A percentile compares a stretch with the other conserved stretches of the same genome.
Evolutionary conservation across 805 yeast genomes (phyloP).

Genomic region (Yarrowia sp.): DNA sequence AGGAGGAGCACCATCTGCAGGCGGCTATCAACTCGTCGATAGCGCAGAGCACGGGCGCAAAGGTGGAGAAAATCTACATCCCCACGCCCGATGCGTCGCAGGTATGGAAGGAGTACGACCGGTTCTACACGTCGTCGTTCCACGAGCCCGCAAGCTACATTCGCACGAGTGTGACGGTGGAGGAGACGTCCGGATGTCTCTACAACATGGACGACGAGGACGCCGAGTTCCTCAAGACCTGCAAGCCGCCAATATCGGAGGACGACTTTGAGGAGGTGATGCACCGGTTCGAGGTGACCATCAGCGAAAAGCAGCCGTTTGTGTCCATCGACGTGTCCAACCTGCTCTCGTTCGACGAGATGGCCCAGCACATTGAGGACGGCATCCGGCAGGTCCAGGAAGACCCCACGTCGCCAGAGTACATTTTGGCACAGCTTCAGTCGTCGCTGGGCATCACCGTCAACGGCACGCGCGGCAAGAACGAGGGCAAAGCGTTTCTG

Average conservation of each 20-base stretch:
- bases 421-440: conserved; percentile 34
- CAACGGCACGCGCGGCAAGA: conserved; percentile 20
- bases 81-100: conserved; percentile 96
- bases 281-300: conserved; percentile 68
- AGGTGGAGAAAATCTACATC: conserved; percentile 63
- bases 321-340: conserved; percentile 79
- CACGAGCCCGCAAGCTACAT: conserved; percentile 75
- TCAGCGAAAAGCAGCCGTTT: conserved; percentile 84
- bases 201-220: conserved; percentile 91
- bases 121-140: conserved; percentile 68
- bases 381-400: conserved; percentile 50
- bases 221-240: conserved; percentile 56
- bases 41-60: conserved; percentile 52
- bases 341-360: conserved; percentile 66
- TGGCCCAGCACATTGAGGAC: conserved; percentile 48
- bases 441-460: conserved; percentile 41
- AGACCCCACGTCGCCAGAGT: conserved; percentile 47
- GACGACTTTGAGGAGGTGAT: conserved; percentile 82
- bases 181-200: conserved; percentile 81
- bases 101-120: conserved; percentile 70
- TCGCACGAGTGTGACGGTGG: conserved; percentile 91
- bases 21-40: conserved; percentile 81
- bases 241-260: conserved; percentile 53
- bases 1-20: conserved; percentile 93
- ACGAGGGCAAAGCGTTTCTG: conserved; percentile 20